Evolutionary conservation across 495 filamentous ascomycete species (phyloP), one percentile per base, ranked within the genome.

Genomic region (Massariosphaeria phaeospora): DNA sequence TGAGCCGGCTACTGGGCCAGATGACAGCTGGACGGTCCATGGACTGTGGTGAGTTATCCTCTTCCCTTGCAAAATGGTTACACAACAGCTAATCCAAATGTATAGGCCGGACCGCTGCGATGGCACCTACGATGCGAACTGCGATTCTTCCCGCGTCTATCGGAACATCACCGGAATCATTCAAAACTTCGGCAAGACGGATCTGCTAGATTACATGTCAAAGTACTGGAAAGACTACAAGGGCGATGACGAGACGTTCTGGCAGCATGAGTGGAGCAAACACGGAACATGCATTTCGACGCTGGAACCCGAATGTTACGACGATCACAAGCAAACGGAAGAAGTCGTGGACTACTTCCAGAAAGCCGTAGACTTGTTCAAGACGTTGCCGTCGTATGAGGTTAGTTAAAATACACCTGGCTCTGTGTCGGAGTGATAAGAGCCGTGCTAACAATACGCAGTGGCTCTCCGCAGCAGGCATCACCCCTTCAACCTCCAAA

Each of bases 181-280:
- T 39, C 64, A 78, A 18, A 73, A 81, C 26, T 75, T 80, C 27
- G 84, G 79, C 39, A 76, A 81, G 49, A 73, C 70, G 0, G 80
- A 80, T 5, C 70, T 91, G 4, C 70, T 95, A 0, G 67, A 71
- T 10, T 85, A 84, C 56, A 93, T 94, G 88, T 72, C 83, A 39
- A 80, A 75, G 5, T 91, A 84, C 70, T 95, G 88, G 90, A 82
- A 84, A 57, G 78, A 80, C 62, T 73, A 78, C 61, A 63, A 74
- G 39, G 82, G 88, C 25, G 73, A 82, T 40, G 84, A 86, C 59
- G 76, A 81, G 42, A 70, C 74, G 23, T 75, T 95, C 46, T 95
- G 88, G 89, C 71, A 85, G 62, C 88, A 94, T 61, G 89, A 95
- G 65, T 96, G 85, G 85, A 81, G 79, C 63, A 95, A 93, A 64